Conservation (phyloP, 139 green algal genomes). For the Marvania coccoides region DNA sequence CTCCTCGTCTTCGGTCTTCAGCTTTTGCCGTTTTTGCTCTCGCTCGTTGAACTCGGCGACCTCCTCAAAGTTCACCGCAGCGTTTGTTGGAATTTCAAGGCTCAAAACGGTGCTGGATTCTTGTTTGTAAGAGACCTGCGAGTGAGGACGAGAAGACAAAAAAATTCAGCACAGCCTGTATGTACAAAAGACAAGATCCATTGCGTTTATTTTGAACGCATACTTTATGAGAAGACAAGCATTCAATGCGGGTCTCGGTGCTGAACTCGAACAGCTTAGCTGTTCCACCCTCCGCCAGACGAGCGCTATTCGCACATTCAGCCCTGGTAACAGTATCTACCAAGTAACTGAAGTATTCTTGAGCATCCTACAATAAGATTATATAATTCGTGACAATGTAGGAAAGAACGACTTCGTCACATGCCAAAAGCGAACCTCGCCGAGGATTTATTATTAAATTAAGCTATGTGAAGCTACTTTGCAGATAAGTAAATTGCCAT, state of each 20-base stretch:
- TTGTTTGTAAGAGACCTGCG: slow-evolving; percentile 53
- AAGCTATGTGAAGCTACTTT: no score
- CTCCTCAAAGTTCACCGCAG: slow-evolving; percentile 73
- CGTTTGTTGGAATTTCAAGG: slow-evolving; percentile 81
- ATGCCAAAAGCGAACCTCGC: no score
- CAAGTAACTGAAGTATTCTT: slow-evolving; percentile 89
- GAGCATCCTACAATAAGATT: slow-evolving; percentile 66
- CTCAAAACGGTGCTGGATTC: slow-evolving; percentile 47
- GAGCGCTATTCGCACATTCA: slow-evolving; percentile 27
- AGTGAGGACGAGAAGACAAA: no score
- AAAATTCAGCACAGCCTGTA: no score
- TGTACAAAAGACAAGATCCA: not conserved
- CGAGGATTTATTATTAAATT: no score
- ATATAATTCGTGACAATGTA: not conserved
- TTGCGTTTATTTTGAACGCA: not conserved
- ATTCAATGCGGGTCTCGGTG: slow-evolving; percentile 47
- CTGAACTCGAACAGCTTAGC: slow-evolving; percentile 48
- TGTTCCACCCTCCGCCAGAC: slow-evolving; percentile 12
- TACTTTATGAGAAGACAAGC: slow-evolving; percentile 15
- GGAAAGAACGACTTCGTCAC: no score
- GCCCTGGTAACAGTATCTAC: slow-evolving; percentile 54
- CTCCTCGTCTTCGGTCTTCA: slow-evolving; percentile 44
- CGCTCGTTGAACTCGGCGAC: slow-evolving; percentile 62
- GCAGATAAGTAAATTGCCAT: no score
- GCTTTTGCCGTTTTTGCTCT: slow-evolving; percentile 59